Evolutionary conservation across 2,329 filamentous ascomycete genomes (phyloP), one percentile per base, ranked within the genome.

Genomic region (Epichloe scottii): DNA sequence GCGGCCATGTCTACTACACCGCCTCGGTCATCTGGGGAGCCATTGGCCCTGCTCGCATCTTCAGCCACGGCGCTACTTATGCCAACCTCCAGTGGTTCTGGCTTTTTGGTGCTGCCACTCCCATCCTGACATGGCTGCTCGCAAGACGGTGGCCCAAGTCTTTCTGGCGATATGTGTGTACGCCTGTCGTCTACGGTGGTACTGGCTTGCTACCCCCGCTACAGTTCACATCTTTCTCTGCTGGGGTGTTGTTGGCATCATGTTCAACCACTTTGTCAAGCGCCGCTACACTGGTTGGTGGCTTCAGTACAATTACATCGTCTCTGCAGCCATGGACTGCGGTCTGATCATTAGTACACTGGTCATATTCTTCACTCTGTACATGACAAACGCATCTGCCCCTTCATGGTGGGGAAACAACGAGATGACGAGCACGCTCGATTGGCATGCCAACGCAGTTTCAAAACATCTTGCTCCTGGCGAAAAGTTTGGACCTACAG

Each of bases 291-390:
- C 74, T 4, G 84, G 81, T 35, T 88, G 84, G 85, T 89, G 85
- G 85, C 71, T 84, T 64, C 80, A 83, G 64, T 89, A 87, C 69
- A 88, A 89, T 69, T 89, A 88, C 63, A 75, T 87, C 60, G 79
- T 82, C 0, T 86, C 83, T 19, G 84, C 84, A 0, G 85, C 81
- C 1, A 69, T 89, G 38, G 85, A 88, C 63, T 78, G 77, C 46
- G 84, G 84, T 5, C 72, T 87, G 5, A 79, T 82, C 12, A 63
- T 87, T 19, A 77, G 75, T 35, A 83, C 82, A 0, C 75, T 89
- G 37, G 63, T 88, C 52, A 82, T 88, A 52, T 86, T 89, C 70
- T 79, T 86, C 57, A 75, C 80, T 1, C 67, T 89, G 30, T 79
- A 81, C 51, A 63, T 87, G 56, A 82, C 82, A 2, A 68, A 71